Base-by-base conservation (phyloP, 495 filamentous ascomycete species). In the Aspergillus asperescens region DNA sequence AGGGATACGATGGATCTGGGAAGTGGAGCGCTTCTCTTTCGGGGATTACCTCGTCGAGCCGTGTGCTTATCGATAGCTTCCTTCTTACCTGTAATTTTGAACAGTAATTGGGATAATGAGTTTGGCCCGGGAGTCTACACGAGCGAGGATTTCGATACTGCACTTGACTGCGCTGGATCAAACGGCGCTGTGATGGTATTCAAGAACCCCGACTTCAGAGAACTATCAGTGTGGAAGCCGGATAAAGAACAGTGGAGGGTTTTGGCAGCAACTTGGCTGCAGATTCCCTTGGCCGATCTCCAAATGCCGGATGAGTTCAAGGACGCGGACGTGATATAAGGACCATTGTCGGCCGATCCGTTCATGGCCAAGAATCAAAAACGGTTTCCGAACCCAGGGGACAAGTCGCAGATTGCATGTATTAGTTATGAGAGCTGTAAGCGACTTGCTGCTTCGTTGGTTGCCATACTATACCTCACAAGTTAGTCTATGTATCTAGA, bases 101-200 rank as follows among this genome's bases (percentile, higher is more conserved):
- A 1, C 15, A 44, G 16, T 9, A 42, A 25, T 22, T 9, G 19
- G 16, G 46, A 50, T 9, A 41, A 55, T 48, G 54, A 56, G 19
- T 51, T 56, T 28, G 54, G 54, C 12, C 54, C 54, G 18, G 54
- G 46, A 1, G 23, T 56, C 13, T 56, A 56, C 22, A 24, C 41
- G 7, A 51, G 46, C 3, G 23, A 44, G 45, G 24, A 50, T 22
- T 20, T 56, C 15, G 20, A 25, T 9, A 25, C 7, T 7, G 47
- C 54, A 6, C 4, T 20, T 7, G 22, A 5, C 1, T 56, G 45
- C 29, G 23, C 27, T 20, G 15, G 19, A 1, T 3, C 4, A 12
- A 37, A 27, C 18, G 54, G 54, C 2, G 54, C 54, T 13, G 31
- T 56, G 10, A 50, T 56, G 54, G 29, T 56, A 7, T 56, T 56